Evolutionary conservation across 2,329 filamentous ascomycete species (phyloP), one percentile per base, ranked within the genome.

Genomic region (Venturia pyrina): DNA sequence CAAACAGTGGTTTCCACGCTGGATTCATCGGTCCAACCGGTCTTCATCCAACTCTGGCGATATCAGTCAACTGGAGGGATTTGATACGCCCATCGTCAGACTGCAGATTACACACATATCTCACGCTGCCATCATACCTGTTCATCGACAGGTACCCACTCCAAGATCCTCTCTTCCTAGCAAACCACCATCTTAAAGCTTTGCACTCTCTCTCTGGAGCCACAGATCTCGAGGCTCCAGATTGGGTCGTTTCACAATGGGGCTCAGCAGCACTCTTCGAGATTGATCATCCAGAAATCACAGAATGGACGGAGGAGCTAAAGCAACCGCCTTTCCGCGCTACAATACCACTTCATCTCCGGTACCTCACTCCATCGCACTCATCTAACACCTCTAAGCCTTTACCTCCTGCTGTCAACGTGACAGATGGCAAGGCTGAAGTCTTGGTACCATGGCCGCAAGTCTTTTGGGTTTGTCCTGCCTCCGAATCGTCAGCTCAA

Each of bases 61-160:
- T 96, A 64, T 81, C 78, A 1, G 78, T 97, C 44, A 83, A 0
- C 77, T 19, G 21, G 41, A 46, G 53, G n/a, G 24, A 46, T n/a
- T 21, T 61, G 32, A 17, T 61, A 6, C 72, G 0, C 80, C 70
- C 74, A 67, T 71, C 65, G 82, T 63, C 10, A 71, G 78, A 80
- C 40, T 97, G 93, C 76, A 83, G 83, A 19, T 80, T 93, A 0
- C 87, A 96, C 76, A 84, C 89, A 13, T 91, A 96, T 75, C 78
- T 96, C 34, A 96, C 91, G 0, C 84, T 97, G 2, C 93, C 93
- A 0, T 89, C 88, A 34, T 78, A 82, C 62, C 81, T 97, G 68
- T 97, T 98, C 76, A 85, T 89, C 48, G 93, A 98, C 79, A 87
- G 88, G 72, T 96, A 96, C 77, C 91, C 96, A 76, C 83, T 97